A percentile compares a stretch with the other conserved stretches of the same genome.
Conservation (phyloP, 192 early-diverging fungal species). For the Neocallimastix lanati region DNA sequence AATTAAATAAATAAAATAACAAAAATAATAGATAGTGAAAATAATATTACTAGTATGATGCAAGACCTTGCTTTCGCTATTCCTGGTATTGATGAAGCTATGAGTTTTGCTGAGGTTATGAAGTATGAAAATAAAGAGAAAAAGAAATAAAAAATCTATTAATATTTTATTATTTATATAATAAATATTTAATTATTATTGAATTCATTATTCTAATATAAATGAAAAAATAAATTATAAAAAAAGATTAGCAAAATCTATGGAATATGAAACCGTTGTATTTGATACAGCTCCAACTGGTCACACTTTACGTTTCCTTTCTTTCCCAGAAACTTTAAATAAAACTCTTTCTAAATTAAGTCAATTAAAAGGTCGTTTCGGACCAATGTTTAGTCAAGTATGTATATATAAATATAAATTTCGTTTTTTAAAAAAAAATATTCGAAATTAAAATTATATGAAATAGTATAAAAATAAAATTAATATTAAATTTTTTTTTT, state of each 20-base stretch:
- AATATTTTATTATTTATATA: no score
- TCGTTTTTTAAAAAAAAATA: no score
- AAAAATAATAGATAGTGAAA: slow-evolving; percentile 48
- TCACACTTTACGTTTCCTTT: slow-evolving; percentile 95
- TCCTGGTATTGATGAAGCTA: slow-evolving; percentile 98
- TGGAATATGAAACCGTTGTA: slow-evolving; percentile 96
- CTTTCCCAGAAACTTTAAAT: slow-evolving; percentile 91
- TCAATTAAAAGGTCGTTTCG: slow-evolving; percentile 78
- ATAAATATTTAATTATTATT: no score
- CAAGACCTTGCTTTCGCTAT: slow-evolving; percentile 98
- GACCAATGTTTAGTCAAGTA: slow-evolving; percentile 84
- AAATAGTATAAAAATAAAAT: no score
- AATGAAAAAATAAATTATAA: no score
- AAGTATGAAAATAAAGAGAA: slow-evolving; percentile 31
- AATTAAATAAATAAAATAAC: no score
- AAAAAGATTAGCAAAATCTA: slow-evolving; percentile 78
- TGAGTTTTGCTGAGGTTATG: slow-evolving; percentile 99
- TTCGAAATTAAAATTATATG: no score
- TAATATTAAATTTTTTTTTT: no score
- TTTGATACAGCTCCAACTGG: slow-evolving; percentile 99
- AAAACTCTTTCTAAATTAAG: slow-evolving; percentile 94
- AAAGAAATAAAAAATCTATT: no score
- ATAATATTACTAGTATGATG: slow-evolving; percentile 69
- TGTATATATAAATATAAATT: not conserved
- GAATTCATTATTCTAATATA: no score